Conservation (phyloP, 305 asterid species). For the Fraxinus paxiana region DNA sequence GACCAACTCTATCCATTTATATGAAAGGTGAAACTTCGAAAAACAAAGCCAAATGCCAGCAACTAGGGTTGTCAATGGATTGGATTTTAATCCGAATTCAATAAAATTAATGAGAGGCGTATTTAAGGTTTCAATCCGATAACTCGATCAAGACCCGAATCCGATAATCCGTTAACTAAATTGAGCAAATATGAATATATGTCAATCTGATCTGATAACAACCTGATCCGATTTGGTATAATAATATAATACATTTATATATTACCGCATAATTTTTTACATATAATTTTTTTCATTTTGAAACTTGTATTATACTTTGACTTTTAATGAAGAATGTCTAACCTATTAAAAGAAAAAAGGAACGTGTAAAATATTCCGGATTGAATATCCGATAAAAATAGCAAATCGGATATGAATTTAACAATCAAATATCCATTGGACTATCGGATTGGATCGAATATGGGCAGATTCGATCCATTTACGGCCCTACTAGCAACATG, state of each 20-base stretch:
- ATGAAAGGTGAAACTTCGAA: conserved; percentile 7
- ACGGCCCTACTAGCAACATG: not conserved
- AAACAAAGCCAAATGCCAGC: not conserved
- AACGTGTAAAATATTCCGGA: not conserved
- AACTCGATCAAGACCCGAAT: not conserved
- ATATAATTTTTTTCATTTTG: not conserved
- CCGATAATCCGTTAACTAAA: not conserved
- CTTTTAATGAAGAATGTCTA: not conserved
- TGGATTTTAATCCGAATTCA: not conserved
- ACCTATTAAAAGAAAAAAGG: not conserved
- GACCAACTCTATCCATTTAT: conserved; percentile 13
- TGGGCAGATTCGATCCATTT: not conserved
- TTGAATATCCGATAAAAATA: no score
- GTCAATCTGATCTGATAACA: not conserved
- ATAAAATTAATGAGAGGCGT: not conserved
- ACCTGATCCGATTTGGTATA: not conserved
- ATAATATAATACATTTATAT: no score
- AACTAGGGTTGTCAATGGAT: not conserved
- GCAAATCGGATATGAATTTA: not conserved
- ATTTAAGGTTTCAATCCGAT: not conserved
- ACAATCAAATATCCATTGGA: not conserved
- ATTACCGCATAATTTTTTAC: not conserved
- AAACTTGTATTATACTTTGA: not conserved
- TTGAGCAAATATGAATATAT: not conserved
- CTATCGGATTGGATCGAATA: not conserved